Percentiles rank a stretch among this genome's conserved stretches.
Conservation (phyloP, 352 stramenopile genomes). For the Blastocystis sp. region DNA sequence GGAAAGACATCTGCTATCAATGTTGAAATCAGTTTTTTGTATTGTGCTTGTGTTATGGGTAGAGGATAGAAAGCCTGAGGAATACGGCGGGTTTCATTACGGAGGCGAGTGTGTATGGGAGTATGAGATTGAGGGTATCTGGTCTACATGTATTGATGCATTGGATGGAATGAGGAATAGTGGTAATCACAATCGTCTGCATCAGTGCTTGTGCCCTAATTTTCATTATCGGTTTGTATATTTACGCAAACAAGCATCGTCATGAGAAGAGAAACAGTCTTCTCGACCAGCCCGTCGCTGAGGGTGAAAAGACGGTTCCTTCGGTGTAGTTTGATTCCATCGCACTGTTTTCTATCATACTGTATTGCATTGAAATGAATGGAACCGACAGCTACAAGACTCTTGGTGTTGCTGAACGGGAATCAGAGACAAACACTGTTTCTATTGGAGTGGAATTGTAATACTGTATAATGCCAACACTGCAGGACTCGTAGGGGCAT, state of each 20-base stretch:
- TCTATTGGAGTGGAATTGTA: too few species aligned
- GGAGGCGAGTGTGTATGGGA: conserved; percentile 44
- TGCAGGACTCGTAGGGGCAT: too few species aligned
- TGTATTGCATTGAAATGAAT: too few species aligned
- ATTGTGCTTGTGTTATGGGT: neutral
- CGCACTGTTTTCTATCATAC: too few species aligned
- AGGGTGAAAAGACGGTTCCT: neutral
- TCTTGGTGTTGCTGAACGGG: too few species aligned
- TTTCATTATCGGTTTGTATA: conserved; percentile 54
- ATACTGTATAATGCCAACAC: too few species aligned
- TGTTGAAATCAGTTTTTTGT: too few species aligned
- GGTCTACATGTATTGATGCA: neutral
- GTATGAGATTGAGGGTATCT: conserved; percentile 62
- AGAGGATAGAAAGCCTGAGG: conserved; percentile 24
- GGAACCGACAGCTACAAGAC: too few species aligned
- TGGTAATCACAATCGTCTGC: conserved; percentile 5
- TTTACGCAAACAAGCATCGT: conserved; percentile 64
- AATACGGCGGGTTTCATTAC: conserved; percentile 8
- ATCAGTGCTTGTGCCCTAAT: conserved; percentile 20
- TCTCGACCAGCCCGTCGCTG: neutral
- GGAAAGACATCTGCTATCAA: too few species aligned
- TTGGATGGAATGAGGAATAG: neutral
- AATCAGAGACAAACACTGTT: too few species aligned
- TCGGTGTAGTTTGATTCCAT: neutral
- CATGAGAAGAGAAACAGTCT: conserved; percentile 35